Base-by-base conservation (phyloP, 2,329 filamentous ascomycete genomes). In the Stenocarpella maydis region DNA sequence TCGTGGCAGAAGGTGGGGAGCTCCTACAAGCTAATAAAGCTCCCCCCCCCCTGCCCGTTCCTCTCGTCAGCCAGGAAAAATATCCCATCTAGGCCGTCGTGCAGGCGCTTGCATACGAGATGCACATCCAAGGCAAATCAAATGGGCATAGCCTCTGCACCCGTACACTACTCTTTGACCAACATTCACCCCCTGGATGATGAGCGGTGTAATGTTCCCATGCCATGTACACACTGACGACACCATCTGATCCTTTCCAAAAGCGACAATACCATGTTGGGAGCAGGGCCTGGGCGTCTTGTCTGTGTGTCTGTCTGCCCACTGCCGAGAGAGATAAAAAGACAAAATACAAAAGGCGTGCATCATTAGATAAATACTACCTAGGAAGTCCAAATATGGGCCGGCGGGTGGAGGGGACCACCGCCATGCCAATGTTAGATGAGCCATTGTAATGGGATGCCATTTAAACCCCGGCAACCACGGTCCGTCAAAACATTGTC, bases 1-100 rank as follows among this genome's bases (percentile, higher is more conserved):
- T 63, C 58, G 58, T 63, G 58, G 58, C 58, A 63, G 43, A 31
- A 12, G 41, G 58, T 63, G 58, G 58, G 58, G 58, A 63, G 58
- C 58, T 63, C 43, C 15, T 7, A 12, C 31, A 34, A 34, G n/a
- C n/a, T n/a, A n/a, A n/a, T n/a, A n/a, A 37, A 63, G 58, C 58
- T 63, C 58, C 10, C 28, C 58, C 10, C 28, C 58, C 58, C 58
- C 55, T n/a, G 43, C 43, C 43, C n/a, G 19, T 26, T 24, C 52
- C 28, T 63, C 58, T 63, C 10, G 58, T 24, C 41, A 37, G 19
- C 41, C 31, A 61, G 49, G 37, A 37, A 63, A 63, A 24, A 49
- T 49, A 49, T 41, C 14, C 58, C 58, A 37, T 45, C 43, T 49
- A 49, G 58, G n/a, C 58, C 58, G 26, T 45, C 43, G n/a, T 63